Conservation (phyloP, 495 filamentous ascomycete genomes). For the Emericellopsis terricola region DNA sequence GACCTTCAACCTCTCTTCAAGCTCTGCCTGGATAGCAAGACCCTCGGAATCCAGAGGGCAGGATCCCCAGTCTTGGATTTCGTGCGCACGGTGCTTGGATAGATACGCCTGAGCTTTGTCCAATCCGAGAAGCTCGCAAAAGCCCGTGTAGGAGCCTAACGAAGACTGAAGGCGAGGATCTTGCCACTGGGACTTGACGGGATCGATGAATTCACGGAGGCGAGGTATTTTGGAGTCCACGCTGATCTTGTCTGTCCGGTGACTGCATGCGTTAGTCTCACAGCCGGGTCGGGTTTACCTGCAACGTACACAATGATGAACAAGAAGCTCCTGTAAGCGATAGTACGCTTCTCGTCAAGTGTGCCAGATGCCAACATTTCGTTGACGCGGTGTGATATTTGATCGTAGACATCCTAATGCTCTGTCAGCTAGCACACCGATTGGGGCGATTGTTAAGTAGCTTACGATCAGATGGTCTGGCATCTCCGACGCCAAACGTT, state of each 20-base stretch:
- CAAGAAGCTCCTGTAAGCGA: conserved; percentile 54
- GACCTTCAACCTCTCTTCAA: conserved; percentile 57
- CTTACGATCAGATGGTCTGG: conserved; percentile 66
- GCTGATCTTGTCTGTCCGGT: conserved; percentile 66
- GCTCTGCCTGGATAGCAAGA: conserved; percentile 52
- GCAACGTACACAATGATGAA: conserved; percentile 69
- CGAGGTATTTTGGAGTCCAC: conserved; percentile 40
- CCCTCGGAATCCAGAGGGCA: conserved; percentile 63
- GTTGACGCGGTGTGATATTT: conserved; percentile 65
- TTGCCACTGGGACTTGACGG: conserved; percentile 67
- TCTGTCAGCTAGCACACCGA: conserved; percentile 5
- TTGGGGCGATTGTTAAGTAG: background rate
- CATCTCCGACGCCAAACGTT: conserved; percentile 76
- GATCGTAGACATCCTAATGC: conserved; percentile 57
- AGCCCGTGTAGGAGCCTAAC: conserved; percentile 59
- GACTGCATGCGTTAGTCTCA: conserved; percentile 27
- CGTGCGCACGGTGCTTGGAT: conserved; percentile 48
- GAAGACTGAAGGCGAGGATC: conserved; percentile 44
- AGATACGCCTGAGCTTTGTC: conserved; percentile 69
- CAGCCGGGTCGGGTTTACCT: too few relatives aligned
- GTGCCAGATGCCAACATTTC: conserved; percentile 57
- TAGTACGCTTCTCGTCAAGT: conserved; percentile 53
- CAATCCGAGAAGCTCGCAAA: conserved; percentile 63
- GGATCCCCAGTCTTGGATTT: conserved; percentile 67
- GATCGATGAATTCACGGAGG: conserved; percentile 55